These are phyloP conservation scores for Epithemia pelagica DNA, from an alignment of 108 stramenopile species.

Conservation along the genomic window DNA sequence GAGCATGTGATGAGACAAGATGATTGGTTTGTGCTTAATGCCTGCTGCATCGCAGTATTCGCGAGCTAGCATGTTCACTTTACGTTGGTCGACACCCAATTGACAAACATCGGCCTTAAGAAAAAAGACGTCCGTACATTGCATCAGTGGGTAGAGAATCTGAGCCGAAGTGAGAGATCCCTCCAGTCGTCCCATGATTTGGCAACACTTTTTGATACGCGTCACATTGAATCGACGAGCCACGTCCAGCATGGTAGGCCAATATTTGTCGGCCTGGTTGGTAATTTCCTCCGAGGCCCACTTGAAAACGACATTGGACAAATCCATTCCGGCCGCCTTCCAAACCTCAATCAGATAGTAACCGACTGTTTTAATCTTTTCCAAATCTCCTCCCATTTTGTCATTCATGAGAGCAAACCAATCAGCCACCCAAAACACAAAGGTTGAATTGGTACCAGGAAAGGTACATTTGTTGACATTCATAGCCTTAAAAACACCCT, in stretches of 20 bases:
- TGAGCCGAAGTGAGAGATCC: slow-evolving; percentile 92
- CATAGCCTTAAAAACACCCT: slow-evolving; percentile 93
- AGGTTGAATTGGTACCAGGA: slow-evolving; percentile 77
- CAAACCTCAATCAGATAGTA: slow-evolving; percentile 98
- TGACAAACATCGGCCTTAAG: slow-evolving; percentile 99
- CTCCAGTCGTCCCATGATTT: slow-evolving; percentile 98
- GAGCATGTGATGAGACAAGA: slow-evolving; percentile 90
- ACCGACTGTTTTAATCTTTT: slow-evolving; percentile 91
- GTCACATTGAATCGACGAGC: slow-evolving; percentile 92
- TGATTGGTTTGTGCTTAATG: slow-evolving; percentile 93
- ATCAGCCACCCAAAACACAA: slow-evolving; percentile 99
- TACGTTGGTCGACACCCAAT: slow-evolving; percentile 97
- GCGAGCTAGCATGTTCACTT: slow-evolving; percentile 99
- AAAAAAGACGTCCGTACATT: slow-evolving; percentile 99
- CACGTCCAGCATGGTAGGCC: slow-evolving; percentile 96
- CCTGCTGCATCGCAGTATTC: slow-evolving; percentile 94
- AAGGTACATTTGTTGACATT: slow-evolving; percentile 95
- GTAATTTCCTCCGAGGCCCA: slow-evolving; percentile 99
- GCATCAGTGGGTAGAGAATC: slow-evolving; percentile 96
- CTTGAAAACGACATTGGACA: slow-evolving; percentile 94
- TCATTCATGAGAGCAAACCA: slow-evolving; percentile 99
- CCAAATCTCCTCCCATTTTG: slow-evolving; percentile 98
- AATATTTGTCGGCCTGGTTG: slow-evolving; percentile 78
- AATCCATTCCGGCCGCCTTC: slow-evolving; percentile 99
- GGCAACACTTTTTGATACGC: slow-evolving; percentile 95